Conservation (phyloP, 1,139 yeast species). For the Suhomyces anneliseae region DNA sequence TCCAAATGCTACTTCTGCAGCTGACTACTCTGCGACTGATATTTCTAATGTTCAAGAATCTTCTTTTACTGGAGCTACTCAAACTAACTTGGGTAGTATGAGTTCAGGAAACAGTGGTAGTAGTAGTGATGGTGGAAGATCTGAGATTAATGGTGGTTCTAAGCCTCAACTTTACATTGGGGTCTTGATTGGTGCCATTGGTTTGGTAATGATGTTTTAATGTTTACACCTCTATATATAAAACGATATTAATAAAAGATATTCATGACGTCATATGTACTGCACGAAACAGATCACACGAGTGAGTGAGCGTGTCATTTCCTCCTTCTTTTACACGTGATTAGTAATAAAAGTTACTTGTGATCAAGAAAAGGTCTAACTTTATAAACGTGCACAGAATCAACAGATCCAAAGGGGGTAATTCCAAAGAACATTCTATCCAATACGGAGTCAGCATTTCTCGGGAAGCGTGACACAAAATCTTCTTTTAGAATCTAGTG, state of each 20-base stretch:
- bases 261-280: background rate
- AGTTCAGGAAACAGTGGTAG: background rate
- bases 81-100: background rate
- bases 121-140: background rate
- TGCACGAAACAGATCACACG: background rate
- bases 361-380: too few relatives aligned
- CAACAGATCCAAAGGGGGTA: background rate
- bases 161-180: background rate
- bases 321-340: background rate
- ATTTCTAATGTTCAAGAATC: slow-evolving; percentile 10
- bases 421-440: background rate
- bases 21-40: slow-evolving; percentile 32
- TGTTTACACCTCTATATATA: background rate
- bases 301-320: background rate
- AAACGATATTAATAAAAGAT: too few relatives aligned
- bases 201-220: background rate
- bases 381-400: too few relatives aligned
- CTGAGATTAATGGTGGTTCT: background rate
- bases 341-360: slow-evolving; percentile 1
- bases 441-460: background rate
- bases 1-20: slow-evolving; percentile 48
- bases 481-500: too few relatives aligned
- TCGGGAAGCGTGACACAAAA: background rate
- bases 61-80: slow-evolving; percentile 10
- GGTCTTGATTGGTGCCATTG: slow-evolving; percentile 1